Evolutionary conservation across 2,329 filamentous ascomycete species (phyloP).

Genomic region (Fusarium tuaranense): DNA sequence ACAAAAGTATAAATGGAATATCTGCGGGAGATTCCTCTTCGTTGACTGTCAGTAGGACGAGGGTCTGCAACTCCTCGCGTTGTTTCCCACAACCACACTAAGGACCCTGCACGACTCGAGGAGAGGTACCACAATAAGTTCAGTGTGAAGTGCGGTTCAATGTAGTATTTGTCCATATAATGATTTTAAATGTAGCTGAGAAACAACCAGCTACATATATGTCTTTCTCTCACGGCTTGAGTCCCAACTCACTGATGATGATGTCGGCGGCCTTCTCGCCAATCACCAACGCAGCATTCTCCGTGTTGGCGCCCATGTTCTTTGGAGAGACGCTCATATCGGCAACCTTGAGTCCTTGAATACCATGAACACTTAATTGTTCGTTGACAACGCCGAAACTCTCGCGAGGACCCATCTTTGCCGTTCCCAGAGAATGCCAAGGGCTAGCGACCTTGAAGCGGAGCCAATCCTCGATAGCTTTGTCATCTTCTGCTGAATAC

Average conservation of each 20-base stretch:
- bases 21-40: no score
- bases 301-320: slow-evolving; percentile 60
- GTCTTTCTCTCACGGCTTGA: not conserved
- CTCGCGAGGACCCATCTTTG: not conserved
- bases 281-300: slow-evolving; percentile 58
- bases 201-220: not conserved
- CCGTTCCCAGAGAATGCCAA: not conserved
- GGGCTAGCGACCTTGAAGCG: not conserved
- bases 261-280: slow-evolving; percentile 60
- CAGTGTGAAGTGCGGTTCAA: not conserved
- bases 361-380: slow-evolving; percentile 45
- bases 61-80: no score
- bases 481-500: not conserved
- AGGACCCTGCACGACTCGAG: not conserved
- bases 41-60: no score
- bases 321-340: slow-evolving; percentile 51
- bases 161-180: not conserved
- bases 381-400: not conserved
- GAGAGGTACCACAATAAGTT: not conserved
- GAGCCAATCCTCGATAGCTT: not conserved
- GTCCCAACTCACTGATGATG: slow-evolving; percentile 39
- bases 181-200: not conserved
- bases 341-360: slow-evolving; percentile 53
- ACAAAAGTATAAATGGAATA: no score
- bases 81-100: not conserved